Percentiles rank a stretch among this genome's conserved stretches.
Conservation (phyloP, 2,329 filamentous ascomycete genomes). For the Monosporascus sp. region DNA sequence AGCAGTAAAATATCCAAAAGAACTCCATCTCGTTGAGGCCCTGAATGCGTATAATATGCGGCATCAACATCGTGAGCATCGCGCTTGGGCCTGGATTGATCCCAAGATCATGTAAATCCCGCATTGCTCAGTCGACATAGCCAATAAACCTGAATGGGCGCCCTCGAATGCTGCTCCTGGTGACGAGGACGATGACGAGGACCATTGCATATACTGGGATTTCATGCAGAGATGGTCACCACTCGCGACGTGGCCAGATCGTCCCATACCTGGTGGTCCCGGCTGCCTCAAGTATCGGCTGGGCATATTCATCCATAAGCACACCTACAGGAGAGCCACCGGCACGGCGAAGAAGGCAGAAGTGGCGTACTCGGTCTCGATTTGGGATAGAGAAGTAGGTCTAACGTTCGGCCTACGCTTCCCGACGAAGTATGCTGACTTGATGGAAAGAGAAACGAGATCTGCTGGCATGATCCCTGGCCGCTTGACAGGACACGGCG, state of each 20-base stretch:
- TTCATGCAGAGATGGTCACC: not conserved
- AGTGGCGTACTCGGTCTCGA: not conserved
- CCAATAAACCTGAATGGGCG: too few species aligned
- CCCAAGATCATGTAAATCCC: not conserved
- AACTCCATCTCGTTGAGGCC: not conserved
- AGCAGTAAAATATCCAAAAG: not conserved
- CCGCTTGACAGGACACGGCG: not conserved
- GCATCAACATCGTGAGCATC: not conserved
- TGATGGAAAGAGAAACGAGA: not conserved
- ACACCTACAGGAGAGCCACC: not conserved
- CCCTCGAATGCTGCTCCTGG: not conserved
- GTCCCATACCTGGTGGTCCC: not conserved
- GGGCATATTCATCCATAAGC: not conserved
- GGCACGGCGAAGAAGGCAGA: not conserved
- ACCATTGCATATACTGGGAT: not conserved
- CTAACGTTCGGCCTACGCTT: not conserved
- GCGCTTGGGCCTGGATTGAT: not conserved
- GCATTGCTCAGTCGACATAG: not conserved
- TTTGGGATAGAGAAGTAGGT: not conserved
- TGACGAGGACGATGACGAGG: not conserved
- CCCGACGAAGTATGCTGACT: too few species aligned
- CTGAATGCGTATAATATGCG: not conserved
- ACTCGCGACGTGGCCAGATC: not conserved
- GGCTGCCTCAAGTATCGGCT: not conserved
- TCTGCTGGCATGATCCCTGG: not conserved